These are phyloP conservation scores for Termitomyces sp. DNA, from an alignment of 768 basidiomycete genomes.

Conservation along the genomic window DNA sequence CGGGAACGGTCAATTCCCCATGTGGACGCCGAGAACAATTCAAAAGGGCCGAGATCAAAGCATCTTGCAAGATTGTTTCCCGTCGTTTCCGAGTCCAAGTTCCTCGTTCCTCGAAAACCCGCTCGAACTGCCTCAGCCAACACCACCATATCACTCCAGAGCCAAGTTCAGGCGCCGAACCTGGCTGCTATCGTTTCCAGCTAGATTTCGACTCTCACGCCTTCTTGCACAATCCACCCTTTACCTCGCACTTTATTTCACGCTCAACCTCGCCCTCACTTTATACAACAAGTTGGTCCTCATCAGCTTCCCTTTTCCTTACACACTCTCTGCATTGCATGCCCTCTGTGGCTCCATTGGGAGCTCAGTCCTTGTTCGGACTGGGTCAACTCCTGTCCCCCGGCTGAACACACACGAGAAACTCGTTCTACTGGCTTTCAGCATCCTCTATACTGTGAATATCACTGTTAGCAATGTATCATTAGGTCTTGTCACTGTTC, in stretches of 20 bases:
- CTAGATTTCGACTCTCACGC: constrained; percentile 6
- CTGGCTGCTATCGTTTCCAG: constrained; percentile 2
- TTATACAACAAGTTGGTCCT: constrained; percentile 95
- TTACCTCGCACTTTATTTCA: constrained; percentile 70
- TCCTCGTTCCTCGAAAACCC: not conserved
- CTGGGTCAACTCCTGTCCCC: constrained; percentile 12
- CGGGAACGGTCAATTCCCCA: not conserved
- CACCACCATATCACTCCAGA: constrained; percentile 10
- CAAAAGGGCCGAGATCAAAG: not conserved
- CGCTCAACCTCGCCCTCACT: constrained; percentile 87
- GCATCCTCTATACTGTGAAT: constrained; percentile 87
- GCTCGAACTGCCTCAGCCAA: constrained; percentile 14
- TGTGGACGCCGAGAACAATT: not conserved
- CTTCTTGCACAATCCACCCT: constrained; percentile 10
- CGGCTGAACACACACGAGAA: constrained; percentile 48
- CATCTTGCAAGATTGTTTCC: not conserved
- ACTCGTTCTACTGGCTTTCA: constrained; percentile 72
- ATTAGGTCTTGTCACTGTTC: constrained; percentile 82
- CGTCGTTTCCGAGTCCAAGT: not conserved
- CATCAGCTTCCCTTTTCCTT: constrained; percentile 91
- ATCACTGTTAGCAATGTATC: constrained; percentile 94
- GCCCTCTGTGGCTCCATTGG: constrained; percentile 84
- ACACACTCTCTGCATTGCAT: constrained; percentile 90
- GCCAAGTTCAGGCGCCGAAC: constrained; percentile 4
- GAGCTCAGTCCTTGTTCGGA: constrained; percentile 56